Evolutionary conservation across 441 rosid species (phyloP).

Genomic region (Lagerstroemia fauriei): DNA sequence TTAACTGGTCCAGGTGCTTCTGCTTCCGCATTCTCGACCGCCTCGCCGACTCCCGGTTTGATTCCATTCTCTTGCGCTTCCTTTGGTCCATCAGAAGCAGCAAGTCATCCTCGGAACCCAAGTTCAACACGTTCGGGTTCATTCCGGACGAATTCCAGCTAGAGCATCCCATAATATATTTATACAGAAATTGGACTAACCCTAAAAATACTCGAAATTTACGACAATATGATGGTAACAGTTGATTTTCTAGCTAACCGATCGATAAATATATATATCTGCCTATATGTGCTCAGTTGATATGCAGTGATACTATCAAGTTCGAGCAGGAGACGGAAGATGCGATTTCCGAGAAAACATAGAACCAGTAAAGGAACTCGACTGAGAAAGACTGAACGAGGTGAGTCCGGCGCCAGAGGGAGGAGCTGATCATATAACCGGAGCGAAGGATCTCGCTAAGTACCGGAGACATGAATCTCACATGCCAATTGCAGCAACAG

Average conservation of each 20-base stretch:
- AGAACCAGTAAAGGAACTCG: constrained; percentile 37
- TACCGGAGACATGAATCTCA: constrained; percentile 32
- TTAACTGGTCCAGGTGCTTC: constrained; percentile 47
- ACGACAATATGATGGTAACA: neutral
- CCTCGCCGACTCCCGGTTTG: constrained; percentile 59
- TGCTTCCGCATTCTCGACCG: constrained; percentile 57
- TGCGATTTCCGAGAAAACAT: constrained; percentile 29
- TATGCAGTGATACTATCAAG: neutral
- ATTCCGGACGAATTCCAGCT: constrained; percentile 9
- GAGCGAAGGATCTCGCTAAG: constrained; percentile 31
- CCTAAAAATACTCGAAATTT: neutral
- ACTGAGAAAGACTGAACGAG: constrained; percentile 36
- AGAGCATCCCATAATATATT: constrained; percentile 19
- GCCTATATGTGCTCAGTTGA: neutral
- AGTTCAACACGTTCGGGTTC: constrained; percentile 11
- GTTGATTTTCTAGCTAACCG: neutral
- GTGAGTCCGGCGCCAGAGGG: constrained; percentile 27
- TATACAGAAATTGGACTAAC: neutral
- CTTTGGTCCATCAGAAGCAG: constrained; percentile 37
- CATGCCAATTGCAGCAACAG: neutral
- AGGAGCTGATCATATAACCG: constrained; percentile 30
- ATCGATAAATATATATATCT: no score
- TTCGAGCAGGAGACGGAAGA: neutral
- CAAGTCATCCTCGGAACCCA: constrained; percentile 31
- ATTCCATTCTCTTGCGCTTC: constrained; percentile 52